Conservation (phyloP, 495 filamentous ascomycete species). For the Penicillium antarcticum region DNA sequence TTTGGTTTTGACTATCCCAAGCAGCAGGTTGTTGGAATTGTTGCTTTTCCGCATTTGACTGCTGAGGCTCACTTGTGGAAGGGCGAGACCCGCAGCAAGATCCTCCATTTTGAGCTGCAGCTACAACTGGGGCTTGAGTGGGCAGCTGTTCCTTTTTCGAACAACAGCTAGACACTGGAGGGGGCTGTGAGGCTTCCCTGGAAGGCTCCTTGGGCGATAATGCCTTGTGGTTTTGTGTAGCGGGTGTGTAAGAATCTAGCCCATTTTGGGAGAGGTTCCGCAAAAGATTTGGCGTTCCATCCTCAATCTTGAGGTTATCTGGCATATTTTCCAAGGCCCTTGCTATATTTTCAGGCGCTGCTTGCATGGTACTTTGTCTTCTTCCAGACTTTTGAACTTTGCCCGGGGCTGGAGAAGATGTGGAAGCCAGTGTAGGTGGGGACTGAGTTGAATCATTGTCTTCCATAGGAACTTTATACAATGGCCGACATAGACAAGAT, state of each 20-base stretch:
- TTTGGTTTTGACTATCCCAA: slow-evolving; percentile 12
- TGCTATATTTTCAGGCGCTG: slow-evolving; percentile 24
- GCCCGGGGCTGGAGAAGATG: slow-evolving; percentile 14
- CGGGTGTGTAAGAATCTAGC: background rate
- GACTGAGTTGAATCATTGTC: slow-evolving; percentile 15
- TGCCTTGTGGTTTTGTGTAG: background rate
- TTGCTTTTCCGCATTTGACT: background rate
- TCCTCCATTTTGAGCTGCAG: slow-evolving; percentile 11
- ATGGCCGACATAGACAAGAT: slow-evolving; percentile 38
- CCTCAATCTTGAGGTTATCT: slow-evolving; percentile 20
- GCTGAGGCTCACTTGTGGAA: background rate
- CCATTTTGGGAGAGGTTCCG: slow-evolving; percentile 2
- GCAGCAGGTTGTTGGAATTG: slow-evolving; percentile 1
- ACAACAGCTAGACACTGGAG: slow-evolving; percentile 22
- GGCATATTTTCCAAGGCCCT: slow-evolving; percentile 24
- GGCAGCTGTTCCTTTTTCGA: slow-evolving; percentile 22
- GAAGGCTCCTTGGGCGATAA: background rate
- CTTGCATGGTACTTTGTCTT: slow-evolving; percentile 25
- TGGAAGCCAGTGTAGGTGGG: slow-evolving; percentile 4
- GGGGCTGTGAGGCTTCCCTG: background rate
- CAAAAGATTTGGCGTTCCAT: slow-evolving; percentile 12
- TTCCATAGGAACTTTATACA: slow-evolving; percentile 34
- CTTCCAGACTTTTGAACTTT: slow-evolving; percentile 28
- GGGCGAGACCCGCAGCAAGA: slow-evolving; percentile 32
- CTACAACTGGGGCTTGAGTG: slow-evolving; percentile 1